Percentiles rank a stretch among this genome's conserved stretches.
phyloP scores from a whole-genome alignment of 306 rosid species.

The Cucumis melo region DNA sequence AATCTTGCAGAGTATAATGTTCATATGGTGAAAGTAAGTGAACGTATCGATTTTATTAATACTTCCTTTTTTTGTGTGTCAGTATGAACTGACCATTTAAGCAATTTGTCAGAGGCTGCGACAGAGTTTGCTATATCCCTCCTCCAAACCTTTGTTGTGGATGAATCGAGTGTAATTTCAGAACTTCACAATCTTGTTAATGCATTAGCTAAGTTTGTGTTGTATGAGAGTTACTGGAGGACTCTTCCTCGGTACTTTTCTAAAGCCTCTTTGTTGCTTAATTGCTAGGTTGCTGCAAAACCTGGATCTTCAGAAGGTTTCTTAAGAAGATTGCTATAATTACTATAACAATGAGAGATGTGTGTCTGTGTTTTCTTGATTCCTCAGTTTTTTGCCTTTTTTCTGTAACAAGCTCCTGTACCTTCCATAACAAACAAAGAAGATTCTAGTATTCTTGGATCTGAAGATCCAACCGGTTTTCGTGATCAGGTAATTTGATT shows the following conservation, averaged over 20 bases:
- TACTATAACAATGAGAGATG: neutral
- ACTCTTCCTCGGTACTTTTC: neutral
- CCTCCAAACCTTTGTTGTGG: constrained; percentile 54
- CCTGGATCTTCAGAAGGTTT: constrained; percentile 86
- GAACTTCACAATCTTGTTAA: constrained; percentile 96
- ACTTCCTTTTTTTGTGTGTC: neutral
- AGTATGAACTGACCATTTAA: constrained; percentile 13
- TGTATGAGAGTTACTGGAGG: neutral
- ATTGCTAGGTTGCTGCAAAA: constrained; percentile 66
- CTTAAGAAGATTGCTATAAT: neutral
- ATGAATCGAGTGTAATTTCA: constrained; percentile 76
- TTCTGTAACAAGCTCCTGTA: constrained; percentile 41
- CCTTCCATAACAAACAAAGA: constrained; percentile 38
- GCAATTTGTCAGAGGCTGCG: constrained; percentile 65
- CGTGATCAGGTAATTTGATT: constrained; percentile 54
- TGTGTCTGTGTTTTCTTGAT: no score
- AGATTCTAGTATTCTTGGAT: constrained; percentile 38
- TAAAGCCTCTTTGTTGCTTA: constrained; percentile 11
- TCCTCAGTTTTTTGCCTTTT: neutral
- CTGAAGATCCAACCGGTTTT: constrained; percentile 80
- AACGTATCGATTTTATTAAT: neutral
- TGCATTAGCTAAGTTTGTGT: constrained; percentile 66
- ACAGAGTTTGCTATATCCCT: no score
- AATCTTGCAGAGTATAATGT: constrained; percentile 95
- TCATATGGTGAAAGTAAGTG: constrained; percentile 96